These are phyloP conservation scores for Nakataea oryzae DNA, from an alignment of 2,329 filamentous ascomycete genomes.

Conservation along the genomic window DNA sequence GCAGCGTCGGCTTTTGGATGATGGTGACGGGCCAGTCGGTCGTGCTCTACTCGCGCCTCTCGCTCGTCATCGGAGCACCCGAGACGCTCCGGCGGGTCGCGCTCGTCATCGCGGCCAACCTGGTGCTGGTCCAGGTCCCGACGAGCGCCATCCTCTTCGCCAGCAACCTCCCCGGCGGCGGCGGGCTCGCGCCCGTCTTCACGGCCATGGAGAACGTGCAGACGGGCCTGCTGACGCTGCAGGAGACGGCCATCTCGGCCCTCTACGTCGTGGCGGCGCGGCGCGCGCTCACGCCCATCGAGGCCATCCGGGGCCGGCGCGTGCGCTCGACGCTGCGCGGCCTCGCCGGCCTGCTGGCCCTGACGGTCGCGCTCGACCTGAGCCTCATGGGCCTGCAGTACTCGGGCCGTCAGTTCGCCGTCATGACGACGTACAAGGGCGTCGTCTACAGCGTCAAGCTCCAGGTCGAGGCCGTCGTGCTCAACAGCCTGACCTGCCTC, in stretches of 20 bases:
- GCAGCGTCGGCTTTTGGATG: slow-evolving; percentile 37
- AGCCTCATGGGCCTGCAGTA: slow-evolving; percentile 4
- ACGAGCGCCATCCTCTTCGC: slow-evolving; percentile 39
- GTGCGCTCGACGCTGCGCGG: not conserved
- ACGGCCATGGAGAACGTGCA: slow-evolving; percentile 23
- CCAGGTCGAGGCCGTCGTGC: slow-evolving; percentile 4
- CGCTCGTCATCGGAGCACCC: slow-evolving; percentile 37
- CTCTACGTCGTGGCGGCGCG: slow-evolving; percentile 37
- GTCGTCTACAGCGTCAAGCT: slow-evolving; percentile 6
- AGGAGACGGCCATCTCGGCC: slow-evolving; percentile 22
- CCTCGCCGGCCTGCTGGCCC: slow-evolving; percentile 10
- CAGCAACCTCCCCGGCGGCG: slow-evolving; percentile 13
- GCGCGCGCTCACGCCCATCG: slow-evolving; percentile 19
- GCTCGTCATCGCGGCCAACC: slow-evolving; percentile 35
- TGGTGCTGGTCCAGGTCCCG: slow-evolving; percentile 35
- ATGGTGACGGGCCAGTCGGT: slow-evolving; percentile 45
- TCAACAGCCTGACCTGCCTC: slow-evolving; percentile 4
- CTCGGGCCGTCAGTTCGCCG: not conserved
- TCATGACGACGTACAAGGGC: slow-evolving; percentile 5
- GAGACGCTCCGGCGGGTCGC: slow-evolving; percentile 31
- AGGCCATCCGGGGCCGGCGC: not conserved
- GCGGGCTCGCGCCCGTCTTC: slow-evolving; percentile 27
- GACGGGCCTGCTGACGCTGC: not conserved
- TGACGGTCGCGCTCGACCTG: slow-evolving; percentile 19
- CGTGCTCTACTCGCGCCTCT: slow-evolving; percentile 45